These are phyloP conservation scores for Mentha longifolia DNA, from an alignment of 257 asterid species.

Conservation along the genomic window DNA sequence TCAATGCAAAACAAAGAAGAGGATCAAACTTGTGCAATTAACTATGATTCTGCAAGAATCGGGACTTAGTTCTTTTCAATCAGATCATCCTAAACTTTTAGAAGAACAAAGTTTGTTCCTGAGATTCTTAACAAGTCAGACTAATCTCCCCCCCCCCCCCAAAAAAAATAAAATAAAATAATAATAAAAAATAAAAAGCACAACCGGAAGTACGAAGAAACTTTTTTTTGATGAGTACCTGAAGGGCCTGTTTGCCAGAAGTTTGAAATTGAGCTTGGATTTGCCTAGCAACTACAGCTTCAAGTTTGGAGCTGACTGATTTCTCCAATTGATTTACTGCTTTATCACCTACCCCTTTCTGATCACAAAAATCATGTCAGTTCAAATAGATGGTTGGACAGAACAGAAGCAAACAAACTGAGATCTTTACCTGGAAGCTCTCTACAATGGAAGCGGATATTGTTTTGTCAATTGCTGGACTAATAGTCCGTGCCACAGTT, in stretches of 20 bases:
- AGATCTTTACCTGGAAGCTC: constrained; percentile 75
- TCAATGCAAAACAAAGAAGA: not conserved
- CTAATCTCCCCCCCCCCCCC: not conserved
- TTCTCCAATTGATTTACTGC: constrained; percentile 88
- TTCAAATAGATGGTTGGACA: constrained; percentile 10
- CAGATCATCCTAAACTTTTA: not conserved
- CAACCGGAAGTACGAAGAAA: not conserved
- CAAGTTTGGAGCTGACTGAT: constrained; percentile 83
- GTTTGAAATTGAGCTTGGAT: constrained; percentile 91
- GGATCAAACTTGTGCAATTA: not conserved
- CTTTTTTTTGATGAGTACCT: constrained; percentile 51
- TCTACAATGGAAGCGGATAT: constrained; percentile 68
- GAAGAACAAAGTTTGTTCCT: not conserved
- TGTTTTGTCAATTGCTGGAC: constrained; percentile 79
- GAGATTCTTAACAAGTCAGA: not conserved
- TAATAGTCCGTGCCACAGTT: constrained; percentile 72
- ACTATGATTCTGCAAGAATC: constrained; percentile 3
- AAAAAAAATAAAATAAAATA: too few species aligned
- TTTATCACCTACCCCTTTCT: constrained; percentile 97
- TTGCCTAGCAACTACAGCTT: constrained; percentile 79
- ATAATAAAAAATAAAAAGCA: too few species aligned
- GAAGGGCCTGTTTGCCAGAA: constrained; percentile 96
- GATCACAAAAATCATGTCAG: constrained; percentile 45
- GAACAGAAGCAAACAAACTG: constrained; percentile 2
- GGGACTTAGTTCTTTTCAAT: not conserved